Base-by-base conservation (phyloP, 2,329 filamentous ascomycete species). In the Stylonectria norvegica region DNA sequence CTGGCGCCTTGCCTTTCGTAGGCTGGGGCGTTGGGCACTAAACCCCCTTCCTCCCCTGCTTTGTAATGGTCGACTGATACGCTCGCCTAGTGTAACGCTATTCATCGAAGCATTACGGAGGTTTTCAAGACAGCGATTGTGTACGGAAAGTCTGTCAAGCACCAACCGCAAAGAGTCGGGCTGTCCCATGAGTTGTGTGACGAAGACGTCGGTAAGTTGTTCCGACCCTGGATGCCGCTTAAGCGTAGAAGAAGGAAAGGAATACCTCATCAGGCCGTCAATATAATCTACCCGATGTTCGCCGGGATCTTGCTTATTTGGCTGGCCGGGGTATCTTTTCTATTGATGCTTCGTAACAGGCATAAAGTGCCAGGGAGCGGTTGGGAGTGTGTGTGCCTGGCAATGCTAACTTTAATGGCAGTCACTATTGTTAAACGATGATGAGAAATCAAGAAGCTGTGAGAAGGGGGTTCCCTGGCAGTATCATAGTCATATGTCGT, bases 111-210 rank as follows among this genome's bases (percentile, higher is more conserved):
- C 41, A 97, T 98, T 62, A 78, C 93, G 41, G 93, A 98, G 57
- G 85, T 95, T 56, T 98, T 98, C 76, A 94, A 91, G 69, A 81
- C 84, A 47, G 93, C 93, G 39, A 85, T 98, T 61, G 93, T 98
- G 29, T 98, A 97, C 66, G 93, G 93, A 55, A 93, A 91, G 65
- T 96, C 90, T 40, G 91, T 97, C 55, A 97, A 97, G 76, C 93
- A 98, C 71, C 93, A 97, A 70, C 93, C 93, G 51, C 93, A 98
- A 70, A 81, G 90, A 59, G 93, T 97, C 48, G 93, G 93, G 35
- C 76, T 98, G 51, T 73, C 79, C 38, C 93, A 98, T 65, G 89
- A 95, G 72, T 75, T 98, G 59, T 88, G 82, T 42, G 93, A 98
- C 65, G 93, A 98, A 71, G 93, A 98, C 70, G 95, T 98, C 68